Base-by-base conservation (phyloP, 2,329 filamentous ascomycete species). In the Leptographium procerum region DNA sequence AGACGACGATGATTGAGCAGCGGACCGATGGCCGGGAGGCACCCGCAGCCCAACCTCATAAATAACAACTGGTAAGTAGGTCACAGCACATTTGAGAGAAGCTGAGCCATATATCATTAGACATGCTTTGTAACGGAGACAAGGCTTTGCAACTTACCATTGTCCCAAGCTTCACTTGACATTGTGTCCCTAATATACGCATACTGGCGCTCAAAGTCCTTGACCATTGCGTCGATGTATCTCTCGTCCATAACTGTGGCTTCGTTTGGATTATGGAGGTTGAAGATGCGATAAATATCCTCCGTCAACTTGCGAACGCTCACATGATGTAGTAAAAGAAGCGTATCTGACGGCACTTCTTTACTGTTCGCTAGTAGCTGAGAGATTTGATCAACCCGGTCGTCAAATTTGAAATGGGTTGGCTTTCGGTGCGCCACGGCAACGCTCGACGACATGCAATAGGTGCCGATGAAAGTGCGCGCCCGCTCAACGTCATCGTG, bases 401-500 rank as follows among this genome's bases (percentile, higher is more conserved):
- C 59, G 58, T 61, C 61, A 52, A 64, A 60, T 29, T 59, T 58
- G 43, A 66, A 54, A 26, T 61, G 62, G 3, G 61, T 63, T 26
- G 63, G 64, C 43, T 63, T 64, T 24, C 60, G 62, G 28, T 63
- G 57, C 1, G 60, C 59, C 22, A 57, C 56, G 13, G 63, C 63
- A 14, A 65, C 52, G 58, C 59, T 64, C 1, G 61, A 40, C 7
- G 64, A 64, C n/a, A 65, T 54, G 24, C 60, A 62, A 54, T 65
- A 65, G 2, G 60, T 60, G 8, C 62, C 61, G 16, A 66, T 55
- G 22, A 59, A 63, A 1, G 62, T 61, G 29, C 64, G 61, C 3
- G 62, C 61, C 6, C 57, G 59, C 33, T 65, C 63, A 8, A 63
- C 28, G 14, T 63, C 59, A 26, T 61, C 56, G 19, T 51, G 31